A percentile compares a stretch with the other conserved stretches of the same genome.
These are phyloP conservation scores for Pilatotrama ljubarskyi DNA, from an alignment of 768 basidiomycete species.

Conservation along the genomic window DNA sequence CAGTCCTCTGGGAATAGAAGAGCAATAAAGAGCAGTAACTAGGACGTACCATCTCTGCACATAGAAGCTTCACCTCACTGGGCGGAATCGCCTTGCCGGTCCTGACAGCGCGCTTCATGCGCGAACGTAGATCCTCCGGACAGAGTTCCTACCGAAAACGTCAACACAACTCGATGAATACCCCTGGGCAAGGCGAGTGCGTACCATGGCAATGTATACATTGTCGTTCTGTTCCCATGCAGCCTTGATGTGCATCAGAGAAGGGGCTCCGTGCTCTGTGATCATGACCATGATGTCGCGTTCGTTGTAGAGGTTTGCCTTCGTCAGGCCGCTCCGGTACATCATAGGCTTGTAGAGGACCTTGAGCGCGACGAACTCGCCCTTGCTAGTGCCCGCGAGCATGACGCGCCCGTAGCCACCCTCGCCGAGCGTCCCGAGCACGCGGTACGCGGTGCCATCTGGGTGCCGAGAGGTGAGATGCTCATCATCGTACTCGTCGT, in stretches of 20 bases:
- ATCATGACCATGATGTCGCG: slow-evolving; percentile 12
- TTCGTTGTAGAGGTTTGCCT: slow-evolving; percentile 12
- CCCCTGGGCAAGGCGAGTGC: background rate
- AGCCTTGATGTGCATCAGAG: slow-evolving; percentile 13
- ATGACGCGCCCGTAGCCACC: slow-evolving; percentile 24
- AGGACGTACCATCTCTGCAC: slow-evolving; percentile 21
- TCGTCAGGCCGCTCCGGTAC: background rate
- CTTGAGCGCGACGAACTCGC: slow-evolving; percentile 26
- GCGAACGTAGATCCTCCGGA: slow-evolving; percentile 1
- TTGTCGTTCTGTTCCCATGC: slow-evolving; percentile 27
- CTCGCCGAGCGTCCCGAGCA: slow-evolving; percentile 17
- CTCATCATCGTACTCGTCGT: too few relatives aligned
- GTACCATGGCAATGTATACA: slow-evolving; percentile 30
- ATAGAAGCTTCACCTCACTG: slow-evolving; percentile 4
- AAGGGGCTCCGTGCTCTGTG: slow-evolving; percentile 5
- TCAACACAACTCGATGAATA: too few relatives aligned
- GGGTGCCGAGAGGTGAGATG: background rate
- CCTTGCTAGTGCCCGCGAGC: slow-evolving; percentile 7
- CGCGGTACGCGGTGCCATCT: slow-evolving; percentile 3
- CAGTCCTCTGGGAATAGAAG: background rate
- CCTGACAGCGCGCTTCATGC: background rate
- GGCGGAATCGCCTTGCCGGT: background rate
- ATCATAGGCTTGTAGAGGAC: slow-evolving; percentile 22
- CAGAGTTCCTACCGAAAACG: slow-evolving; percentile 7
- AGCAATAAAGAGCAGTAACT: background rate